Base-by-base conservation (phyloP, 331 rosid genomes). In the Erythrophleum ivorense region DNA sequence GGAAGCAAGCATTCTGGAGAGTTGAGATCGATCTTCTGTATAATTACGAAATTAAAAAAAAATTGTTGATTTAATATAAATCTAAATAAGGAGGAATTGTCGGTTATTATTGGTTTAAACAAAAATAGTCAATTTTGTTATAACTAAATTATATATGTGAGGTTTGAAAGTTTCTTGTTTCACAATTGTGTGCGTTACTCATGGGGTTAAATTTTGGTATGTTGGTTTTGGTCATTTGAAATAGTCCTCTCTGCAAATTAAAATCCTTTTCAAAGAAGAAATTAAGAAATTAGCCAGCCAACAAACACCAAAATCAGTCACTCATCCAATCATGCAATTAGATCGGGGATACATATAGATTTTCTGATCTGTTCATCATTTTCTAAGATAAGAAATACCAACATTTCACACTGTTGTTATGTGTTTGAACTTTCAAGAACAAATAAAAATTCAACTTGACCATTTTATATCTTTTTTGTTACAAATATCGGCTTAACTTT, bases 241-340 rank as follows among this genome's bases (percentile, higher is more conserved):
- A 82, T 62, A 55, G 91, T 41, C 3, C 67, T 78, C 29, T 29
- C 62, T 67, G 24, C 29, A 80, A 84, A 77, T 75, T 72, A 36
- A 36, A 69, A 65, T 81, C 66, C 69, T 4, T 75, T 57, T 40
- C 52, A 55, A 84, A 15, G 7, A 75, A 65, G 40, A 31, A 73
- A 52, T 38, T 38, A 24, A 24, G 57, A 15, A 15, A 53, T 5
- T 18, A 71, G 29, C 78, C 78, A 78, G 86, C 64, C 71, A 76
- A 75, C 58, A 63, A 79, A 63, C 86, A 73, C 53, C 13, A 58
- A 81, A 85, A 80, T 81, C 74, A 77, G 84, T 84, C 66, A 85
- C 82, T 81, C 82, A 85, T 82, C 81, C 86, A 83, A 81, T 83
- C 80, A 84, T 82, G 84, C 86, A 83, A 81, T 83, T 81, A 78